Evolutionary conservation across 2,329 filamentous ascomycete genomes (phyloP), one percentile per base, ranked within the genome.

Genomic region (Helotiales sp.): DNA sequence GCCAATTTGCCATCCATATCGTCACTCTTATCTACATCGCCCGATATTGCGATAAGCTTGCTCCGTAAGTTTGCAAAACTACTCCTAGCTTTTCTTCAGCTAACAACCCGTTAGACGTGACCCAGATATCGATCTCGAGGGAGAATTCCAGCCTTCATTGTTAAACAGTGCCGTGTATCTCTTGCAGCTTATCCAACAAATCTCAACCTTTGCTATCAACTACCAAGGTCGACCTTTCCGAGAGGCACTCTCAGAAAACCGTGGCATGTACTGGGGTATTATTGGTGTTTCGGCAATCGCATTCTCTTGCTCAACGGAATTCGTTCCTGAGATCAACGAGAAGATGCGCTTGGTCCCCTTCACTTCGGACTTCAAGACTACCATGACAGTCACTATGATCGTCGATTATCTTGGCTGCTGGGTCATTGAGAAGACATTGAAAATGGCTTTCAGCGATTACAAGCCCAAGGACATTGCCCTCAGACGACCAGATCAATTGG

Each of bases 181-280:
- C 28, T 88, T 99, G 47, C 96, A 98, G 77, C 89, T 99, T 61
- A 98, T 99, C 79, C 96, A 99, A 80, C 96, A 99, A 80, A 97
- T 99, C 77, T 97, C 94, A 26, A 99, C 96, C 2, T 99, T 99
- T 76, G 94, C 96, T 69, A 97, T 99, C 84, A 99, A 99, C 84
- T 99, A 99, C 84, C 96, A 99, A 81, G 96, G 96, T 67, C 91
- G 96, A 10, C 96, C 96, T 13, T 99, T 99, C 91, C 92, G 96
- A 68, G 96, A 99, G 82, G 92, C 91, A 24, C 93, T 99, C 37
- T 50, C 26, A 64, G 75, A 77, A 66, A 99, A 99, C 84, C 91
- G 89, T 79, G 93, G 93, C 78, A 99, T 99, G 96, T 99, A 96
- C 83, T 99, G 92, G 85, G 96, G 96, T 67, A 93, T 99, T 64